Evolutionary conservation across 2,329 filamentous ascomycete genomes (phyloP).

Genomic region (Stachybotrys elegans): DNA sequence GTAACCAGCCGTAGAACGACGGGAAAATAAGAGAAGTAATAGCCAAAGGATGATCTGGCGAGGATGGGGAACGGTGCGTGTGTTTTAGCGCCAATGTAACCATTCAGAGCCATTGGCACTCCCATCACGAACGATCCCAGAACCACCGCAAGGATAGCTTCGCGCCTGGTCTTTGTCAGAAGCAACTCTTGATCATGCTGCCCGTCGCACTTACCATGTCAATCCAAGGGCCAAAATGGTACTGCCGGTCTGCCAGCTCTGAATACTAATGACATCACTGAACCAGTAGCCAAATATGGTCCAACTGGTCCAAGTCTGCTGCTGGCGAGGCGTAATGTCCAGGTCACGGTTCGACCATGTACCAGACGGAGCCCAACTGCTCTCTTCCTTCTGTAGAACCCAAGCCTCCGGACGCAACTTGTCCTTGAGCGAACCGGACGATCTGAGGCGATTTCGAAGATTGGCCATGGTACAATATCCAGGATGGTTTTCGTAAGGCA

Average conservation of each 20-base stretch:
- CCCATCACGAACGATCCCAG: conserved; percentile 34
- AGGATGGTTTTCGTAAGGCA: no score
- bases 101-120: conserved; percentile 36
- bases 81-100: conserved; percentile 27
- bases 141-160: conserved; percentile 33
- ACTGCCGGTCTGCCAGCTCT: conserved; percentile 16
- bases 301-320: conserved; percentile 15
- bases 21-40: conserved; percentile 24
- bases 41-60: conserved; percentile 30
- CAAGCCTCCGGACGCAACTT: no score
- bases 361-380: no score
- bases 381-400: no score
- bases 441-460: no score
- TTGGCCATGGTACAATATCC: no score
- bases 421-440: no score
- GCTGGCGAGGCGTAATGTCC: conserved; percentile 8
- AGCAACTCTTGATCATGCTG: neutral
- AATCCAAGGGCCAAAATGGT: conserved; percentile 17
- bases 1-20: conserved; percentile 37
- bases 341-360: conserved; percentile 4
- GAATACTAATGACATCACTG: conserved; percentile 15
- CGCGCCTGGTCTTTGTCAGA: conserved; percentile 19
- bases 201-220: conserved; percentile 11
- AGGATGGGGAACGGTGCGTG: conserved; percentile 30
- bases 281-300: conserved; percentile 19